Evolutionary conservation across 192 early-diverging fungal species (phyloP), one percentile per base, ranked within the genome.

Genomic region (Allomyces arbusculus): DNA sequence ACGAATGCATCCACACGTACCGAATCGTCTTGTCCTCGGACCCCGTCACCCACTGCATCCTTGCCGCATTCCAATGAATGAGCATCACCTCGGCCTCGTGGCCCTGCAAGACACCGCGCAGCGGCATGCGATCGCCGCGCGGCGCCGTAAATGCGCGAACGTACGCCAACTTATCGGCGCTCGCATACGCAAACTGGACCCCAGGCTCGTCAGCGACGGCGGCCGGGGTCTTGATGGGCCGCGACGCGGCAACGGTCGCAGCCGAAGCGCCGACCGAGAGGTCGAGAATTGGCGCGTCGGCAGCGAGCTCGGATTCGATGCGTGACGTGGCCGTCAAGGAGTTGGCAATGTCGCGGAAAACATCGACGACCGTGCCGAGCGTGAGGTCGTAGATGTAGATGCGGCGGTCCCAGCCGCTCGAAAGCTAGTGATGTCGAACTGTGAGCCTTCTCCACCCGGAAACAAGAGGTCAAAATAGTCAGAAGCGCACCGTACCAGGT

Each of bases 51-150:
- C 82, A 83, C 62, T 78, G 76, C 25, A 71, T 62, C 24, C 69
- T 24, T 8, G 64, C 65, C 55, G 65, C 44, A 64, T 78, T 71
- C 82, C 82, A 83, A 63, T 77, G 74, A 58, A 83, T 78, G 69
- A 77, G 75, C 12, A 75, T 80, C 24, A 83, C 82, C 69, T 83
- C 82, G 22, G 79, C 82, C 67, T 83, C 82, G 66, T 83, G 82
- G 1, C 82, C 82, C 55, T 83, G 75, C 44, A 83, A 63, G 8
- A 83, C 78, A 23, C 75, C 79, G 61, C 68, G 64, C 23, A 83
- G 65, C 24, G 68, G 33, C 82, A 83, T 83, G 61, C 82, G 78
- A 24, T 68, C 68, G 4, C 78, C 82, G 63, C 72, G 78, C 7
- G 33, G 33, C 3, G 73, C 66, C 44, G 82, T 80, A 62, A 83